Evolutionary conservation across 108 stramenopile genomes (phyloP), one percentile per base, ranked within the genome.

Genomic region (Chaetoceros muelleri): DNA sequence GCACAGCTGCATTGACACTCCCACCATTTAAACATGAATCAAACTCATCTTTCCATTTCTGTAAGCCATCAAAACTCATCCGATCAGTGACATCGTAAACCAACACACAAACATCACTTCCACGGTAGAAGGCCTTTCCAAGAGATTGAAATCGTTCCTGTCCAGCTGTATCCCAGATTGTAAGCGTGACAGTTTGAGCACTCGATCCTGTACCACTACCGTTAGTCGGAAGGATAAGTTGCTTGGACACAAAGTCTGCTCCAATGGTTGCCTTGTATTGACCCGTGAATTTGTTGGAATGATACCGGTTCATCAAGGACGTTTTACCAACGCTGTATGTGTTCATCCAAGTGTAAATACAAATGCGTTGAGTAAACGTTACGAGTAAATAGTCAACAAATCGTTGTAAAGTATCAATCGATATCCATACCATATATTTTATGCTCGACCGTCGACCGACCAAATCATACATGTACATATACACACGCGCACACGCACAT

Each of bases 161-260:
- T 21, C 98, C 98, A 10, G 98, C 98, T 0, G 99, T 99, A 69
- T 99, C 99, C 99, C 99, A 99, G 58, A 99, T 97, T 78, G 96
- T 87, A 2, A 98, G 68, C 26, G 88, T 96, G 23, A 95, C 94
- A 8, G 85, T 57, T 55, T 80, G 65, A 8, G 75, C 63, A 30
- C 70, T 65, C n/a, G n/a, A n/a, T n/a, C n/a, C n/a, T 23, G 53
- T 30, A 24, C 82, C 84, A 22, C 65, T 82, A 28, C 61, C 46
- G 47, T 78, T 80, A 52, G 74, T 80, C 28, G 81, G 72, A 27
- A 89, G 61, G 27, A 78, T 77, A 46, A 93, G 73, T 25, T 97
- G 93, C 60, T 96, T 96, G 48, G 82, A 76, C 24, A 95, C 63
- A 60, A 97, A 98, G 58, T 99, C 98, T 10, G 97, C 96, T 3